Conservation (phyloP, 768 basidiomycete genomes). For the Exidia glandulosa region DNA sequence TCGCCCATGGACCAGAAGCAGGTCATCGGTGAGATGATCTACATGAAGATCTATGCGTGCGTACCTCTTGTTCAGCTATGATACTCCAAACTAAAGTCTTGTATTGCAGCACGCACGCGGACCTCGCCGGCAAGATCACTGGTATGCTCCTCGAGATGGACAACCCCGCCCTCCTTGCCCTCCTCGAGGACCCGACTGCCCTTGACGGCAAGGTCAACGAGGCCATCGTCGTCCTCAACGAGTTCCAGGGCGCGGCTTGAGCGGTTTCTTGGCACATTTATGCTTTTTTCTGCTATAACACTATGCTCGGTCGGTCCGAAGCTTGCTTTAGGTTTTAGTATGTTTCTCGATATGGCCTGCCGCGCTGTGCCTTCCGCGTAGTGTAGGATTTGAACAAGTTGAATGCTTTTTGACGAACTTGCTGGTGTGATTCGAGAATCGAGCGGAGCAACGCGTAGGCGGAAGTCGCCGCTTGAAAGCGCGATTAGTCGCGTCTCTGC, state of each 20-base stretch:
- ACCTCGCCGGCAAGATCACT: conserved; percentile 95
- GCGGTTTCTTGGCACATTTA: neutral
- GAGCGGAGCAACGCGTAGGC: neutral
- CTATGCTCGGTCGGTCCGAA: neutral
- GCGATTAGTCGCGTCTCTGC: too few relatives aligned
- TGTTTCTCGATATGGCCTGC: neutral
- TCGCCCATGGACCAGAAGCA: conserved; percentile 89
- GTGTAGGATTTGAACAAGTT: neutral
- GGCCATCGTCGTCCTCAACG: conserved; percentile 79
- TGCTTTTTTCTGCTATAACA: neutral
- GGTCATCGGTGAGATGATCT: conserved; percentile 94
- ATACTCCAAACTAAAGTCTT: conserved; percentile 1
- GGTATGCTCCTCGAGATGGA: conserved; percentile 99
- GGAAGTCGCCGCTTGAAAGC: neutral
- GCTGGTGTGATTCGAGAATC: neutral
- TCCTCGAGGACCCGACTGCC: conserved; percentile 72
- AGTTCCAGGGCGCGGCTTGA: conserved; percentile 43
- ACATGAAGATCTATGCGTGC: conserved; percentile 78
- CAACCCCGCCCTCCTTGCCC: conserved; percentile 80
- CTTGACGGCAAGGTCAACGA: conserved; percentile 87
- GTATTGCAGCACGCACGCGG: conserved; percentile 59
- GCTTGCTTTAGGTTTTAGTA: neutral
- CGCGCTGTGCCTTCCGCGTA: neutral
- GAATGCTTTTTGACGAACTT: neutral
- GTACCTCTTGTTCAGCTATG: conserved; percentile 21